Conservation (phyloP, 345 rosid species). For the Citrus medica region DNA sequence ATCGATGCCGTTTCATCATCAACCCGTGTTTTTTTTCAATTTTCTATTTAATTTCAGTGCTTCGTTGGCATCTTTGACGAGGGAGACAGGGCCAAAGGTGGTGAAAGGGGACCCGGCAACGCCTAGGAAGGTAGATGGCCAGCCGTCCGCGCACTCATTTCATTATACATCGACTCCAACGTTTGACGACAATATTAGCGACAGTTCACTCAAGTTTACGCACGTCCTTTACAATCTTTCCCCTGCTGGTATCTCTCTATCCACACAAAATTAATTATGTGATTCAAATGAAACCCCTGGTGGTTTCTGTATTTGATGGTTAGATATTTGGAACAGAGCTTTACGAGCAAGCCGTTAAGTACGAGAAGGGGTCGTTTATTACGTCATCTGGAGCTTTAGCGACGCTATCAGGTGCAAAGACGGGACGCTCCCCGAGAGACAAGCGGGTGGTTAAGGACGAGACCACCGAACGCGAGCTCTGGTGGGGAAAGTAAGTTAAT, state of each 20-base stretch:
- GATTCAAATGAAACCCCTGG: not conserved
- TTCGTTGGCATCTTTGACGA: conserved; percentile 82
- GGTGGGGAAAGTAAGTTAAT: conserved; percentile 96
- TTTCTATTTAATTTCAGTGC: conserved; percentile 46
- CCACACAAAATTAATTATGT: too few relatives aligned
- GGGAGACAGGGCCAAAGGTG: conserved; percentile 88
- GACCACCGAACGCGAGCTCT: conserved; percentile 61
- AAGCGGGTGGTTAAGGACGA: conserved; percentile 87
- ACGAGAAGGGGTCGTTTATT: conserved; percentile 86
- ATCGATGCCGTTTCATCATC: not conserved
- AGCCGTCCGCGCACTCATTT: conserved; percentile 32
- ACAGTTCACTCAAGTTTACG: conserved; percentile 84
- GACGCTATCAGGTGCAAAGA: conserved; percentile 95
- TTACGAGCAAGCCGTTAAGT: conserved; percentile 87
- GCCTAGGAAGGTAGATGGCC: conserved; percentile 38
- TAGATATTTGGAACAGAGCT: conserved; percentile 47
- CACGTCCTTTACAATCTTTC: conserved; percentile 91
- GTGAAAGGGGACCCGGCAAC: conserved; percentile 73
- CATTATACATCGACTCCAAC: conserved; percentile 33
- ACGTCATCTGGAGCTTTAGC: conserved; percentile 89
- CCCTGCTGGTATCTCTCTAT: conserved; percentile 62
- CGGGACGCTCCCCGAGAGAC: conserved; percentile 89
- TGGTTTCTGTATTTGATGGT: not conserved
- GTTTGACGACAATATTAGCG: conserved; percentile 49
- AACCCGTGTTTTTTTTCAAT: too few relatives aligned